Base-by-base conservation (phyloP, 208 protist genomes). In the Leptomonas pyrrhocoris region DNA sequence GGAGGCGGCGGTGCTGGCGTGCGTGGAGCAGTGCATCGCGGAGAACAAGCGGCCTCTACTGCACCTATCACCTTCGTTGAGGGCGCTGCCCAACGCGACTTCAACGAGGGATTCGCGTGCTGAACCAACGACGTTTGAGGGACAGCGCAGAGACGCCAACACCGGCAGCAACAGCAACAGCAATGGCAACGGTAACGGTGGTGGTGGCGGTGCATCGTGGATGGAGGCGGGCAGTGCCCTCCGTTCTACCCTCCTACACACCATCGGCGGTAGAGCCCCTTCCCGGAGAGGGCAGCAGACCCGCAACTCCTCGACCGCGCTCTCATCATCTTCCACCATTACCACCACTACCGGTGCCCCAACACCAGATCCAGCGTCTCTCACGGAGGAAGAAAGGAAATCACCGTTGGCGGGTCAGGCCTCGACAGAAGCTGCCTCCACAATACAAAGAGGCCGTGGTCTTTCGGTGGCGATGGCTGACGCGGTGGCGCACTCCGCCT, bases 151-250 rank as follows among this genome's bases (percentile, higher is more conserved):
- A 53, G 48, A 23, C 2, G 12, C 48, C 48, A 3, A 6, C 2
- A 2, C 12, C 36, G 56, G 45, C 43, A 48, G 16, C 43, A 48
- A 19, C 38, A 42, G 13, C 38, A 13, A 42, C 38, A 13, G 13
- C 38, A 42, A 13, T 13, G 38, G 9, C 38, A 42, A 6, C 34
- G 7, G 34, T 38, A 38, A 38, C 34, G 34, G 34, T 38, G 34
- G 34, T 31, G 1, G 12, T n/a, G 21, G 12, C 16, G 50, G 50
- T 6, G 34, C 58, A 21, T 53, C 40, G 42, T 77, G 72, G 72
- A 49, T 56, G 21, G 72, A 62, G 50, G 57, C 59, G 27, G 64
- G 64, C 31, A 72, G 59, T 36, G 65, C 64, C 18, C 59, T 77
- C 8, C 72, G 72, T 48, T 54, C 64, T 6, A 56, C 72, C 8